These are phyloP conservation scores for Tetrahymena malaccensis DNA, from an alignment of 73 alveolate genomes.

Conservation along the genomic window DNA sequence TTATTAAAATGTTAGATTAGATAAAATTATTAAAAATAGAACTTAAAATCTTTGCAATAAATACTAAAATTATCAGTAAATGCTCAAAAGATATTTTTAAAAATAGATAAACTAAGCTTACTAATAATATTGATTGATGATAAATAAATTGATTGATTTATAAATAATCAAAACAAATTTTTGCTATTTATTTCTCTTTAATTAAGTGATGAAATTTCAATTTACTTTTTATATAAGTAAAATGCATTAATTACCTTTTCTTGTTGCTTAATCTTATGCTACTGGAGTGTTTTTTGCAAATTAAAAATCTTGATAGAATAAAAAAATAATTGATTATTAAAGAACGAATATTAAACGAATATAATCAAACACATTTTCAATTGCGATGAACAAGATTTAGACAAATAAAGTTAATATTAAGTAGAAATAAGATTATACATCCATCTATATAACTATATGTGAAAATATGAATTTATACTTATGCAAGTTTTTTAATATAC, in stretches of 20 bases:
- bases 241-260: too few species aligned
- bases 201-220: neutral
- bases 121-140: neutral
- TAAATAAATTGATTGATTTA: too few species aligned
- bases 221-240: too few species aligned
- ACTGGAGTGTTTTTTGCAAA: neutral
- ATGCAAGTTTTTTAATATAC: neutral
- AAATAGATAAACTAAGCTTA: neutral
- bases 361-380: neutral
- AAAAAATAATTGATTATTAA: too few species aligned
- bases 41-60: neutral
- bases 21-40: neutral
- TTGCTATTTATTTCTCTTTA: neutral
- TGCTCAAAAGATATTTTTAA: neutral
- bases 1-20: neutral
- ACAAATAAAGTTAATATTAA: neutral
- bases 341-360: neutral
- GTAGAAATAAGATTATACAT: neutral
- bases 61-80: neutral
- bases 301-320: neutral
- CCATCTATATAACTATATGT: too few species aligned
- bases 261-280: neutral
- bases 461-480: neutral
- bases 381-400: too few species aligned
- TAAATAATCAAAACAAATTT: too few species aligned